A percentile compares a stretch with the other conserved stretches of the same genome.
Evolutionary conservation across 1,284 basidiomycete species (phyloP).

Genomic region (Xanthoconium separans): DNA sequence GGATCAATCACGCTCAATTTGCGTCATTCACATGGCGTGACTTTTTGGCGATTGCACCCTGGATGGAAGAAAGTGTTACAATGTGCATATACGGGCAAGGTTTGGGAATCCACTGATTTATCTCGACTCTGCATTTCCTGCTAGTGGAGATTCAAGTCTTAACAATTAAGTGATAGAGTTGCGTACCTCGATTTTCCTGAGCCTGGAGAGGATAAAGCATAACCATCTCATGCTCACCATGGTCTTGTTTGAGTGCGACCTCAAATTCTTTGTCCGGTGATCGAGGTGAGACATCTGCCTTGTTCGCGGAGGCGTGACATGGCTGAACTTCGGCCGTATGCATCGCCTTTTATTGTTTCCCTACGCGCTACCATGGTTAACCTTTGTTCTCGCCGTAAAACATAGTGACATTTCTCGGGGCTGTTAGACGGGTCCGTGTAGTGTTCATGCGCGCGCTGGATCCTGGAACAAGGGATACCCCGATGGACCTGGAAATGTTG

Average conservation of each 20-base stretch:
- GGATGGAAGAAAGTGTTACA: constrained; percentile 65
- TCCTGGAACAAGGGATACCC: constrained; percentile 22
- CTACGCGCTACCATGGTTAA: constrained; percentile 2
- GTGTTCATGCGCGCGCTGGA: not conserved
- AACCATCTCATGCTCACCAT: not conserved
- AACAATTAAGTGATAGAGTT: not conserved
- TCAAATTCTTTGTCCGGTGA: constrained; percentile 21
- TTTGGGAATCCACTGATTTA: constrained; percentile 49
- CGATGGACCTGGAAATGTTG: constrained; percentile 3
- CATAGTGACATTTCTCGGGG: constrained; percentile 9
- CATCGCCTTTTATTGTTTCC: constrained; percentile 25
- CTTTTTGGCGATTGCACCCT: constrained; percentile 69
- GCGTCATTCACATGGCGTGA: constrained; percentile 69
- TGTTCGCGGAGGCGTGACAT: constrained; percentile 15
- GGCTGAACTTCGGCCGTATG: constrained; percentile 4
- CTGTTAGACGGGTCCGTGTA: constrained; percentile 4
- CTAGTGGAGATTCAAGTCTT: not conserved
- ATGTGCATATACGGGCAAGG: constrained; percentile 67
- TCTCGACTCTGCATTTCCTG: not conserved
- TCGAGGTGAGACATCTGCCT: constrained; percentile 35
- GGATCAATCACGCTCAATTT: constrained; percentile 54
- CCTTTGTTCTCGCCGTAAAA: constrained; percentile 26
- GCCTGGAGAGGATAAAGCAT: not conserved
- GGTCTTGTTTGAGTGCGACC: constrained; percentile 13
- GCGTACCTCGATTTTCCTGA: constrained; percentile 10